phyloP scores from a whole-genome alignment of 2,329 filamentous ascomycete genomes.

The Talaromyces sp. region DNA sequence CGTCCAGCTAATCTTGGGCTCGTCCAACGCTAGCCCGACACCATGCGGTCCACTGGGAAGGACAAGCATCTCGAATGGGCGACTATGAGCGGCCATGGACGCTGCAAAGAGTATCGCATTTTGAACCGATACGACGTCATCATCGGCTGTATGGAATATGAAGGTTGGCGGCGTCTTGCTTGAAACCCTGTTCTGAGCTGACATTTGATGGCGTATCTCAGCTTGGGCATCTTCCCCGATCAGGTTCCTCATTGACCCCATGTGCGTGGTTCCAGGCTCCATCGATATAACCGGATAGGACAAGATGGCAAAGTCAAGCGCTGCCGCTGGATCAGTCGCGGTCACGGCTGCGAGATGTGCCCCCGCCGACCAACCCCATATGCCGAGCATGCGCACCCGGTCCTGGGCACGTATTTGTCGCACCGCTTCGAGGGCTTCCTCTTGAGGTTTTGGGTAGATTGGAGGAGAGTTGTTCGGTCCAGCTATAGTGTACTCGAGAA shows the following conservation, averaged over 20 bases:
- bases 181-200: not conserved
- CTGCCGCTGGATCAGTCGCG: not conserved
- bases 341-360: not conserved
- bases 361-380: not conserved
- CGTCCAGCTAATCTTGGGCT: not conserved
- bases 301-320: not conserved
- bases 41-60: not conserved
- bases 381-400: not conserved
- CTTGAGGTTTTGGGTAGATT: not conserved
- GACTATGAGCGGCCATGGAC: not conserved
- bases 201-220: not conserved
- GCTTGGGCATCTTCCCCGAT: not conserved
- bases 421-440: not conserved
- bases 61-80: not conserved
- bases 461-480: not conserved
- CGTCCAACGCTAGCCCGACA: not conserved
- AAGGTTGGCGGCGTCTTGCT: not conserved
- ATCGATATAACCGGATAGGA: not conserved
- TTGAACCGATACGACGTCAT: not conserved
- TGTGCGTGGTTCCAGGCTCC: not conserved
- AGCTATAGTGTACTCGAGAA: not conserved
- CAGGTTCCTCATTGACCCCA: not conserved
- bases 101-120: not conserved
- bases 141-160: not conserved
- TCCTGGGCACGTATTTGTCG: not conserved